Evolutionary conservation across 495 filamentous ascomycete genomes (phyloP), one percentile per base, ranked within the genome.

Genomic region (Trichoderma asperelloides): DNA sequence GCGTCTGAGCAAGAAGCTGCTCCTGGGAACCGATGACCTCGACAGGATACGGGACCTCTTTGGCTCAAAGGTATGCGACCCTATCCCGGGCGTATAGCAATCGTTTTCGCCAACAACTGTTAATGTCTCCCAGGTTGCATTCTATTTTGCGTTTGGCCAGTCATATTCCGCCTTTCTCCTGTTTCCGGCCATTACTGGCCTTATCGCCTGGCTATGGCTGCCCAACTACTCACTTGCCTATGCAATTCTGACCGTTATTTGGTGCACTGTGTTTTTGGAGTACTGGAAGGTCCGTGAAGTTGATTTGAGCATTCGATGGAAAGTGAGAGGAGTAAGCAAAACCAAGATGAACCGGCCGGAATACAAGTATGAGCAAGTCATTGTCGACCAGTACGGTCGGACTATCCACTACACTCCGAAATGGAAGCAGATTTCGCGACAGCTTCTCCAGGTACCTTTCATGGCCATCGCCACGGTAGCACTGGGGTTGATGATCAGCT

Each of bases 201-300:
- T 66, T 9, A 25, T 66, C 25, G 41, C 65, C 3, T 69, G 63
- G 63, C 63, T 62, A 27, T 69, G 65, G 63, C 67, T 65, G 13
- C 65, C 65, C 15, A 49, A 66, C 25, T 65, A 65, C 63, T 69
- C 47, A 11, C 23, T 69, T n/a, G 67, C 33, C 47, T 66, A 62
- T 25, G 27, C 43, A n/a, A 66, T 66, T n/a, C 28, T 67, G 18
- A 63, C 51, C 21, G 57, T 57, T 2, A 41, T 67, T 39, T 69
- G 55, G 68, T 69, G 64, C 55, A 67, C 57, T 16, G 49, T 69
- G 2, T 67, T 67, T 40, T 37, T 69, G 9, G 68, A 69, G 40
- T 63, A 69, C 41, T 69, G 68, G 68, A 69, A 66, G 21, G 40
- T 69, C 11, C 40, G 57, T 15, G 67, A 69, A 45, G 63, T 62